These are phyloP conservation scores for Naganishia kalamii DNA, from an alignment of 768 basidiomycete species.

Conservation along the genomic window DNA sequence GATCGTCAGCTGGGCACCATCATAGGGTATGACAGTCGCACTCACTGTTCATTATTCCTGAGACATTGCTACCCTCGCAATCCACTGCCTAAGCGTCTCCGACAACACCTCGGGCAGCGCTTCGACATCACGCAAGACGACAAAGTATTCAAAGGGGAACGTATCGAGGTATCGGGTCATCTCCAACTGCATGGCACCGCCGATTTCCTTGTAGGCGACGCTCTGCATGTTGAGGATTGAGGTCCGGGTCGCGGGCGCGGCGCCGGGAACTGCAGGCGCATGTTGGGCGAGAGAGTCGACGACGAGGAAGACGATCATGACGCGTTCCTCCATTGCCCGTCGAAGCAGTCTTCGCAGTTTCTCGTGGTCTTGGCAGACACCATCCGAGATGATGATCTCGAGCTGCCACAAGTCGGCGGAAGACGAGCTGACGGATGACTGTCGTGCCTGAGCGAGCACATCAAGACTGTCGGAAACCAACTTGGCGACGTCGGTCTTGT, in stretches of 20 bases:
- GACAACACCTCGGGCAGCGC: conserved; percentile 83
- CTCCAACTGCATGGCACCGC: conserved; percentile 71
- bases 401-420: conserved; percentile 91
- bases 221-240: conserved; percentile 92
- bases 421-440: conserved; percentile 56
- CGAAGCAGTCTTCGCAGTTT: conserved; percentile 69
- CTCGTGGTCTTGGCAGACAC: conserved; percentile 96
- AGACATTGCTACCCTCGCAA: conserved; percentile 39
- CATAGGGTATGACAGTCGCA: background rate
- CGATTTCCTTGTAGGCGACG: conserved; percentile 66
- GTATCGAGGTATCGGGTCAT: conserved; percentile 85
- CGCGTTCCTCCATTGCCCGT: conserved; percentile 76
- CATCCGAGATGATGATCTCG: conserved; percentile 96
- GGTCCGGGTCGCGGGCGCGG: conserved; percentile 43
- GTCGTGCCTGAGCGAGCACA: conserved; percentile 69
- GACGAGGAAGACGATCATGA: conserved; percentile 94
- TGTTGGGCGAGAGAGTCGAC: conserved; percentile 66
- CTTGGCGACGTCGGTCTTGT: conserved; percentile 75
- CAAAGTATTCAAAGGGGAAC: conserved; percentile 97
- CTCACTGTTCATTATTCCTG: conserved; percentile 11
- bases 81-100: conserved; percentile 76
- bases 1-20: too few relatives aligned
- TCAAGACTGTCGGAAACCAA: conserved; percentile 72
- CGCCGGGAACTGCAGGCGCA: conserved; percentile 11
- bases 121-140: conserved; percentile 81